Percentiles rank a stretch among this genome's conserved stretches.
Conservation (phyloP, 805 yeast genomes). For the Candida saitoana region DNA sequence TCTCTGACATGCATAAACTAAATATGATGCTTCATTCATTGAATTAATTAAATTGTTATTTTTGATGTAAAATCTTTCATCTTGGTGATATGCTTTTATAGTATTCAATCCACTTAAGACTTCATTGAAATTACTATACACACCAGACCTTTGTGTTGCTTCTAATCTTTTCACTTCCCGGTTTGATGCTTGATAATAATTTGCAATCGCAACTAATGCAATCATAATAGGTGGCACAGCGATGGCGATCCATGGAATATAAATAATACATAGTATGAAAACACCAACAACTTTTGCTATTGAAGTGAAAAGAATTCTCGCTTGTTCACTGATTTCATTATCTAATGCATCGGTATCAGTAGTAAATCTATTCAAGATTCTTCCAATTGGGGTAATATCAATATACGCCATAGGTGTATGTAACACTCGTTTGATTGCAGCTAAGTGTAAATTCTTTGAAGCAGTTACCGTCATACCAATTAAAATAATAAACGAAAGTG, state of each 20-base stretch:
- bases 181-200: slow-evolving; percentile 45
- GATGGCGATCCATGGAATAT: slow-evolving; percentile 53
- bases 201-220: slow-evolving; percentile 34
- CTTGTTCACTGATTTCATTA: slow-evolving; percentile 42
- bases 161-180: slow-evolving; percentile 48
- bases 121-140: slow-evolving; percentile 48
- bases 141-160: slow-evolving; percentile 45
- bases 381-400: slow-evolving; percentile 42
- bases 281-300: slow-evolving; percentile 38
- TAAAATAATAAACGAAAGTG: slow-evolving; percentile 41
- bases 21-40: slow-evolving; percentile 51
- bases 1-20: slow-evolving; percentile 54
- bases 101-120: slow-evolving; percentile 45
- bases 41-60: slow-evolving; percentile 40
- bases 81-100: slow-evolving; percentile 41
- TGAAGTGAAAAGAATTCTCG: slow-evolving; percentile 38
- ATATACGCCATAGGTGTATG: slow-evolving; percentile 42
- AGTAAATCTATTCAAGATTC: slow-evolving; percentile 42
- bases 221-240: slow-evolving; percentile 49
- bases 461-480: slow-evolving; percentile 16
- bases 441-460: slow-evolving; percentile 33
- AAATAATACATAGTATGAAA: slow-evolving; percentile 44
- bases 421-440: slow-evolving; percentile 34
- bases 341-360: slow-evolving; percentile 45
- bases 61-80: slow-evolving; percentile 31